phyloP scores from a whole-genome alignment of 2,329 filamentous ascomycete species.

The Corynespora cassiicola region DNA sequence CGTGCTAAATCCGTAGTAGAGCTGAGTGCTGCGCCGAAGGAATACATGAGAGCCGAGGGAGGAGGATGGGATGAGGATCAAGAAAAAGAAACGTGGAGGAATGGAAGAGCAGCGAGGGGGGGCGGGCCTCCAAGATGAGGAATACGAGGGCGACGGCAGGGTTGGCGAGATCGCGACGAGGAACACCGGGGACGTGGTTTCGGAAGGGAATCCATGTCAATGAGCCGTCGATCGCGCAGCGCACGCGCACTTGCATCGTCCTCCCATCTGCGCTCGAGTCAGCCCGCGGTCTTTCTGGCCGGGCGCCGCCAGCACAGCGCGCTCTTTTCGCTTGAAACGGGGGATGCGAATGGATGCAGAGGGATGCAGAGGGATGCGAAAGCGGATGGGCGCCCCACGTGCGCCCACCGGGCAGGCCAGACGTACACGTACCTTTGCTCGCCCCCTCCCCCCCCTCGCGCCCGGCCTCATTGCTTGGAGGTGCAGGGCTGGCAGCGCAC shows the following conservation, averaged over 20 bases:
- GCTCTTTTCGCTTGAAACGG: too few relatives aligned
- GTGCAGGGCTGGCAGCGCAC: conserved; percentile 58
- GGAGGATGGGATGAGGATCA: conserved; percentile 9
- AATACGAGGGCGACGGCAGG: conserved; percentile 8
- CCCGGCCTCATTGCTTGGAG: too few relatives aligned
- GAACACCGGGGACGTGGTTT: conserved; percentile 22
- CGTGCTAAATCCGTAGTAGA: conserved; percentile 41
- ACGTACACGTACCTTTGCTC: conserved; percentile 47
- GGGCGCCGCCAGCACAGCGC: too few relatives aligned
- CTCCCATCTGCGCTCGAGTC: conserved; percentile 24
- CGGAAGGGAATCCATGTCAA: conserved; percentile 14
- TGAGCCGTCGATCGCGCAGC: conserved; percentile 21
- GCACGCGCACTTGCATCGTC: conserved; percentile 15
- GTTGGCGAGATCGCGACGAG: conserved; percentile 7
- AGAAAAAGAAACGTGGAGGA: conserved; percentile 7
- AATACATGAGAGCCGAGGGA: conserved; percentile 19
- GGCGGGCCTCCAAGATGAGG: not conserved
- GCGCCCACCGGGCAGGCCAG: too few relatives aligned
- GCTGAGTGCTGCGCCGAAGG: too few relatives aligned
- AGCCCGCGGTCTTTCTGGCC: too few relatives aligned
- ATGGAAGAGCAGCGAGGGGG: conserved; percentile 3
- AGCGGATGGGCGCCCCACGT: conserved; percentile 10
- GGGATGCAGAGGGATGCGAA: too few relatives aligned
- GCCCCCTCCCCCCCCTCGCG: too few relatives aligned
- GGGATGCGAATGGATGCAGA: too few relatives aligned